phyloP scores from a whole-genome alignment of 768 basidiomycete species.

The Collybia mongolica region DNA sequence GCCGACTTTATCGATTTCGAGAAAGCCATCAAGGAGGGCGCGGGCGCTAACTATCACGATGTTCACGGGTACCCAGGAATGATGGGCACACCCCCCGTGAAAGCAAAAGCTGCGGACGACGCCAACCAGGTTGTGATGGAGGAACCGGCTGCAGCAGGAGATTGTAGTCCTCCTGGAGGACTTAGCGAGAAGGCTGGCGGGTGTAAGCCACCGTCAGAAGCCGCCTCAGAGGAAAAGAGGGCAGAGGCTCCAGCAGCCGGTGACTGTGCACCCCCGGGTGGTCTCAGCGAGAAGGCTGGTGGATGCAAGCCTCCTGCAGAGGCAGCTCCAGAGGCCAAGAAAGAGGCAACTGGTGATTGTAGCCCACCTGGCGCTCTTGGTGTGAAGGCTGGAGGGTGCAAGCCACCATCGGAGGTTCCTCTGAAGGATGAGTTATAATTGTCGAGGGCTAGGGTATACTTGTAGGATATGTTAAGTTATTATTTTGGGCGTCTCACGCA shows the following conservation, averaged over 20 bases:
- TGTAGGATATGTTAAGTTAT: not conserved
- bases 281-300: not conserved
- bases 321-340: constrained; percentile 7
- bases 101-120: not conserved
- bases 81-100: constrained; percentile 32
- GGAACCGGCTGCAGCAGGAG: not conserved
- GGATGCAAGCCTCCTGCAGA: not conserved
- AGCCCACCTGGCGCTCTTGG: constrained; percentile 1
- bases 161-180: constrained; percentile 1
- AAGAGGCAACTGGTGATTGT: constrained; percentile 11
- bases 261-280: constrained; percentile 1
- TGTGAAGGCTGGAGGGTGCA: constrained; percentile 5
- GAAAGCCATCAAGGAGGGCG: constrained; percentile 39
- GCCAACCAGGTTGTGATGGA: constrained; percentile 2
- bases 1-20: constrained; percentile 52
- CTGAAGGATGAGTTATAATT: constrained; percentile 19
- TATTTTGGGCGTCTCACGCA: not conserved
- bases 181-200: not conserved
- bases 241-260: not conserved
- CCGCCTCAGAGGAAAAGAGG: constrained; percentile 1
- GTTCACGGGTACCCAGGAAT: constrained; percentile 40
- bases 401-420: constrained; percentile 3
- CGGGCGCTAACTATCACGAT: constrained; percentile 43
- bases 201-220: not conserved
- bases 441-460: not conserved